Evolutionary conservation across 2,329 filamentous ascomycete species (phyloP), one percentile per base, ranked within the genome.

Genomic region (Zalaria sp.): DNA sequence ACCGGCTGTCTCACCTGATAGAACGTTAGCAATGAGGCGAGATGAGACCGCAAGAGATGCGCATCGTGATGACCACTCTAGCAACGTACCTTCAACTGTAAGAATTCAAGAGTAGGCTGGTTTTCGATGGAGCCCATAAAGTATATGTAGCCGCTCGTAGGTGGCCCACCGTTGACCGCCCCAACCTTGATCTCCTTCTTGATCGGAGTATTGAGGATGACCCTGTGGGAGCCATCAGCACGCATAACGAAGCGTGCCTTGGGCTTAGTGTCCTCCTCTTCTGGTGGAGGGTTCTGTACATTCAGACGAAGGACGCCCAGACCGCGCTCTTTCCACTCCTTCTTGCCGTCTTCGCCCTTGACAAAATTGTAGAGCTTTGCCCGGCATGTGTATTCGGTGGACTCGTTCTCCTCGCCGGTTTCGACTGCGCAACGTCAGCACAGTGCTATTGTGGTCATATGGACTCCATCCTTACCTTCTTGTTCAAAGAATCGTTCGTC

Each of bases 281-380:
- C 58, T 2, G 67, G 63, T 44, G 69, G 75, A 27, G 64, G 60
- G 48, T 74, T 69, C 3, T 75, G 75, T 9, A 81, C 79, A 53
- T 95, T 94, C 57, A 94, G 72, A 63, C 91, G 91, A 51, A 94
- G 69, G 51, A 81, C 81, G 36, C 88, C 88, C 3, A 79, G 73
- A 8, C 88, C 88, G 40, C 88, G 79, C 63, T 96, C 89, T 60
- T 89, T 89, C 89, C 89, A 96, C 37, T 78, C 79, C 42, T 74
- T 74, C 49, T 62, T 63, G 9, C 35, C 18, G 18, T 51, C 51
- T 29, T 54, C 53, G 31, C 70, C 69, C 48, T 76, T 76, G 49
- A 82, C 77, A 53, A 91, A 82, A 44, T 81, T 74, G 65, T 85
- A 96, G 44, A 96, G 75, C 61, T 93, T 93, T 18, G 85, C 82